Conservation (phyloP, 257 asterid species). For the Fraxinus cuspidata region DNA sequence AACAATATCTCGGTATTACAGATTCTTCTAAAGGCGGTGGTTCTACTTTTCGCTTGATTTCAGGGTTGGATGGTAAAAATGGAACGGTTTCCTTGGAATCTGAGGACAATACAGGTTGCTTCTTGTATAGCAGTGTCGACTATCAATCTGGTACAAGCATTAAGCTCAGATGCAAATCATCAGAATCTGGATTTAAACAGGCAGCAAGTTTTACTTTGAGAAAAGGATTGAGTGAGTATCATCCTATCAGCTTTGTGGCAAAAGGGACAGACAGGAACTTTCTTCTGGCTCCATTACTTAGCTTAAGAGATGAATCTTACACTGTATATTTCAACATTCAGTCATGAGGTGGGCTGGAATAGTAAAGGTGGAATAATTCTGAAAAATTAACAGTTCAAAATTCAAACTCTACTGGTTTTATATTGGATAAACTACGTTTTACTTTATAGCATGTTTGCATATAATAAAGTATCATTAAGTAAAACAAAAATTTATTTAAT, state of each 20-base stretch:
- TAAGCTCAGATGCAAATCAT: constrained; percentile 53
- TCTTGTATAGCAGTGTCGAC: constrained; percentile 32
- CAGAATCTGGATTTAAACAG: constrained; percentile 37
- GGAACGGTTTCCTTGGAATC: constrained; percentile 62
- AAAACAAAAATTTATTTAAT: too few species aligned
- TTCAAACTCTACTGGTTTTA: background rate
- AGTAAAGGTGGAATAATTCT: background rate
- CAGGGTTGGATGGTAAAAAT: constrained; percentile 53
- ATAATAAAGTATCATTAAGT: too few species aligned
- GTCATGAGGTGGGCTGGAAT: background rate
- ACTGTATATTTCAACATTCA: constrained; percentile 65
- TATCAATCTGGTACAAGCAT: constrained; percentile 29
- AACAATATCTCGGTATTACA: constrained; percentile 37
- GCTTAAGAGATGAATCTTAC: constrained; percentile 82
- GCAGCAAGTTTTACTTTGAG: constrained; percentile 61
- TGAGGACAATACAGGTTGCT: constrained; percentile 53
- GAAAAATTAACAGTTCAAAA: background rate
- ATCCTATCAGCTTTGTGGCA: constrained; percentile 80
- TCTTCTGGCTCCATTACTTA: constrained; percentile 60
- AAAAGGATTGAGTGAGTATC: constrained; percentile 59
- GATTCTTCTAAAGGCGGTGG: constrained; percentile 26
- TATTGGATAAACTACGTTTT: background rate
- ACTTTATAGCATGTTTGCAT: too few species aligned
- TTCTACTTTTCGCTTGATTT: constrained; percentile 44
- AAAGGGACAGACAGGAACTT: constrained; percentile 62